Evolutionary conservation across 73 alveolate genomes (phyloP).

Genomic region (Paramecium sonneborni): DNA sequence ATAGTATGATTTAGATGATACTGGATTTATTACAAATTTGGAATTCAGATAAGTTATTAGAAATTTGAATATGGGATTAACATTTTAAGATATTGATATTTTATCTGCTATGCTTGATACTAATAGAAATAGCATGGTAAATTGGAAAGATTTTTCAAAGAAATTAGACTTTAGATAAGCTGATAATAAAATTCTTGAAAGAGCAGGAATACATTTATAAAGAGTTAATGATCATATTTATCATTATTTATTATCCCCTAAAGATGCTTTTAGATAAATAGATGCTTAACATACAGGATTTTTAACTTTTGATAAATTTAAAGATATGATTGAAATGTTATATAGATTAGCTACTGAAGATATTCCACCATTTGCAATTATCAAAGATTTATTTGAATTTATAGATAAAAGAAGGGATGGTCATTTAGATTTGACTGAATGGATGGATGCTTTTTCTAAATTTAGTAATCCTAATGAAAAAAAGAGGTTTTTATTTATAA

Average conservation of each 20-base stretch:
- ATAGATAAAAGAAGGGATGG: conserved; percentile 97
- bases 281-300: conserved; percentile 75
- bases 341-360: conserved; percentile 81
- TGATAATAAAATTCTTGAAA: conserved; percentile 71
- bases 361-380: conserved; percentile 90
- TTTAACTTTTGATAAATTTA: conserved; percentile 74
- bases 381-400: conserved; percentile 90
- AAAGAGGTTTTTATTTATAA: conserved; percentile 63
- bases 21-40: conserved; percentile 75
- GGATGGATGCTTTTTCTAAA: conserved; percentile 87
- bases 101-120: conserved; percentile 74
- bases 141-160: conserved; percentile 80
- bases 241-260: conserved; percentile 83
- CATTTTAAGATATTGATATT: conserved; percentile 82
- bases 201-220: conserved; percentile 77
- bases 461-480: conserved; percentile 50
- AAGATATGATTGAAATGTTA: conserved; percentile 71
- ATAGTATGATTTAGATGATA: conserved; percentile 77
- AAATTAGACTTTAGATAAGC: conserved; percentile 76
- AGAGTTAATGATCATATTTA: conserved; percentile 81
- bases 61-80: conserved; percentile 76
- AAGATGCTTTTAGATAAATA: conserved; percentile 86
- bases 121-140: conserved; percentile 77
- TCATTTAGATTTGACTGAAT: conserved; percentile 88
- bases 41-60: conserved; percentile 90